Conservation (phyloP, 305 asterid genomes). For the Ajuga reptans region DNA sequence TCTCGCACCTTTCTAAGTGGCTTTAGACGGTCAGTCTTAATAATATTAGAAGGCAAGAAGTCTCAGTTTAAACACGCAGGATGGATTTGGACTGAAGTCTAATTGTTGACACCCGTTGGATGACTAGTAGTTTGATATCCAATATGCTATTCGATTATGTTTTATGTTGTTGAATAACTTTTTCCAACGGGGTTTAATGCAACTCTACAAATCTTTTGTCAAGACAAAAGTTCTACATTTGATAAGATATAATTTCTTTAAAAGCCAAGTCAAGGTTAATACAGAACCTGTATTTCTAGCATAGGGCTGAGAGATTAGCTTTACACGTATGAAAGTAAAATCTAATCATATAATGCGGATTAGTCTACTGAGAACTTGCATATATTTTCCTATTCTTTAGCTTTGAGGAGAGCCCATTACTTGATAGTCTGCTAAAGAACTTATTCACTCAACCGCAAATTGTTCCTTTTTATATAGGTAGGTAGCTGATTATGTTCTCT, state of each 20-base stretch:
- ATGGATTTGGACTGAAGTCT: neutral
- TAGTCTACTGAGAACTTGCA: neutral
- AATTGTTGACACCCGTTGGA: neutral
- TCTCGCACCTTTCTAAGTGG: neutral
- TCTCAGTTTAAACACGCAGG: neutral
- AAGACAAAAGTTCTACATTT: neutral
- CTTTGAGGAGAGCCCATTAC: neutral
- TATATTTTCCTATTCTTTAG: neutral
- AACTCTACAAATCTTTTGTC: neutral
- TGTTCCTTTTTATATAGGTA: neutral
- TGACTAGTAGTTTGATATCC: neutral
- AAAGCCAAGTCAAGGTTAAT: neutral
- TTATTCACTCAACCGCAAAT: neutral
- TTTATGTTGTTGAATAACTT: neutral
- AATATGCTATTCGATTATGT: neutral
- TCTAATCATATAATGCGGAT: neutral
- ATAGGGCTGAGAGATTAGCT: neutral
- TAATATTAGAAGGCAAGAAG: neutral
- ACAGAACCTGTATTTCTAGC: neutral
- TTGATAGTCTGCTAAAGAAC: neutral
- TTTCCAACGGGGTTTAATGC: neutral
- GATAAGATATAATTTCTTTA: neutral
- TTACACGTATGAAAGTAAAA: neutral
- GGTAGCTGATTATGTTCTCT: slow-evolving; percentile 23
- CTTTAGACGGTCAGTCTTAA: neutral